Conservation (phyloP, 2,329 filamentous ascomycete species). For the Claviceps digitariae region DNA sequence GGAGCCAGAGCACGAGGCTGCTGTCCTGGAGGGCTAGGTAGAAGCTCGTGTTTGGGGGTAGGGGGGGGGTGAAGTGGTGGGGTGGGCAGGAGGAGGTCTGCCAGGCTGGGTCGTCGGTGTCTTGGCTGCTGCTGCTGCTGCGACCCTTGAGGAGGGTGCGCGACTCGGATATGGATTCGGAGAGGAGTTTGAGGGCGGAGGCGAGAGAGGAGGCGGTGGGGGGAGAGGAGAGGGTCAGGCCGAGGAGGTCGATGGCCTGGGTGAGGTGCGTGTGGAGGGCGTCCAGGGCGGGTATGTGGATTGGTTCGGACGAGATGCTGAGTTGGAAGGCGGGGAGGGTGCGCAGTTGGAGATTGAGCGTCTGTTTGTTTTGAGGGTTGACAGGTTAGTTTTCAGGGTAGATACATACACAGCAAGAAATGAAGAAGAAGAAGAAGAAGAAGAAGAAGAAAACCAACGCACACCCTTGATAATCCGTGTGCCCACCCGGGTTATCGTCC, state of each 20-base stretch:
- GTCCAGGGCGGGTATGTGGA: slow-evolving; percentile 56
- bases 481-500: slow-evolving; percentile 78
- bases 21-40: slow-evolving; percentile 58
- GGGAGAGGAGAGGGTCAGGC: slow-evolving; percentile 49
- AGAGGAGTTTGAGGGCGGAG: slow-evolving; percentile 41
- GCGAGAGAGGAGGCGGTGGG: slow-evolving; percentile 41
- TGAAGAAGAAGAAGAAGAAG: neutral
- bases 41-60: slow-evolving; percentile 56
- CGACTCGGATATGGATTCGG: slow-evolving; percentile 39
- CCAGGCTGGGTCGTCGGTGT: slow-evolving; percentile 31
- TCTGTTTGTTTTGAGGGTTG: slow-evolving; percentile 31
- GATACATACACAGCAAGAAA: neutral
- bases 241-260: slow-evolving; percentile 69
- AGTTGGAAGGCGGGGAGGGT: slow-evolving; percentile 45
- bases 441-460: slow-evolving; percentile 20
- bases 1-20: slow-evolving; percentile 53
- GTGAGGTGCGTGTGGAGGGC: slow-evolving; percentile 65
- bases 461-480: slow-evolving; percentile 86
- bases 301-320: slow-evolving; percentile 33
- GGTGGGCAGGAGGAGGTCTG: slow-evolving; percentile 28
- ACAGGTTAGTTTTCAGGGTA: neutral
- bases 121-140: slow-evolving; percentile 7
- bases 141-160: slow-evolving; percentile 42
- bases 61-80: slow-evolving; percentile 28
- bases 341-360: slow-evolving; percentile 62